Conservation (phyloP, 495 filamentous ascomycete species). For the Penicillium angulare region DNA sequence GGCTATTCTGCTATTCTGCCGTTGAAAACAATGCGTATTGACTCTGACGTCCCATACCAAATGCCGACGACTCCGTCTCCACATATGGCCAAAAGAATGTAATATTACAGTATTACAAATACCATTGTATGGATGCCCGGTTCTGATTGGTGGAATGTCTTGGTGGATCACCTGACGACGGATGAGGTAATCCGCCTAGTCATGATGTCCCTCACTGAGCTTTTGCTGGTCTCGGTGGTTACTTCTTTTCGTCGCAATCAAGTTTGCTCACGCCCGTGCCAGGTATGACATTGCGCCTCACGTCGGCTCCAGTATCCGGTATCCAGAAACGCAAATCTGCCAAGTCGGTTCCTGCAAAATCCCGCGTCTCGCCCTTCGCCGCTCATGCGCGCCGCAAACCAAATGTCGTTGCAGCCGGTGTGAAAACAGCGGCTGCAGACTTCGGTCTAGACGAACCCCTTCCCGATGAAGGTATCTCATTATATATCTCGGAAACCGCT, state of each 20-base stretch:
- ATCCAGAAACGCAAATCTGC: slow-evolving; percentile 35
- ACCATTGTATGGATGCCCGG: slow-evolving; percentile 7
- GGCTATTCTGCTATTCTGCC: no score
- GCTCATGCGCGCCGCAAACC: slow-evolving; percentile 58
- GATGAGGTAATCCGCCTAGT: slow-evolving; percentile 13
- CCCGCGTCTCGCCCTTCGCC: slow-evolving; percentile 49
- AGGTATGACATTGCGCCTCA: slow-evolving; percentile 46
- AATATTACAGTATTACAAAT: slow-evolving; percentile 15
- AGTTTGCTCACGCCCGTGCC: slow-evolving; percentile 1
- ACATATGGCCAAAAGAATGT: background rate
- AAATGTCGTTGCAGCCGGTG: slow-evolving; percentile 27
- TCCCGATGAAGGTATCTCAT: slow-evolving; percentile 38
- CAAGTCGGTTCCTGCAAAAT: slow-evolving; percentile 17
- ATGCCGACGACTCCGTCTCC: background rate
- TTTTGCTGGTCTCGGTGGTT: background rate
- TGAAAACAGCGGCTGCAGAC: slow-evolving; percentile 35
- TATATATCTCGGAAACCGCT: slow-evolving; percentile 43
- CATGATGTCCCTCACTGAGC: no score
- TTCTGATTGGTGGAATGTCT: slow-evolving; percentile 20
- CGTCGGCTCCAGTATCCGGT: slow-evolving; percentile 45
- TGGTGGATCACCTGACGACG: slow-evolving; percentile 9
- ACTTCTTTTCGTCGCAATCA: background rate
- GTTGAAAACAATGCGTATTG: no score
- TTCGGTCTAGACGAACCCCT: slow-evolving; percentile 46
- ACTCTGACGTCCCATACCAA: slow-evolving; percentile 10